These are phyloP conservation scores for Nemophila menziesii DNA, from an alignment of 257 asterid genomes.

Conservation along the genomic window DNA sequence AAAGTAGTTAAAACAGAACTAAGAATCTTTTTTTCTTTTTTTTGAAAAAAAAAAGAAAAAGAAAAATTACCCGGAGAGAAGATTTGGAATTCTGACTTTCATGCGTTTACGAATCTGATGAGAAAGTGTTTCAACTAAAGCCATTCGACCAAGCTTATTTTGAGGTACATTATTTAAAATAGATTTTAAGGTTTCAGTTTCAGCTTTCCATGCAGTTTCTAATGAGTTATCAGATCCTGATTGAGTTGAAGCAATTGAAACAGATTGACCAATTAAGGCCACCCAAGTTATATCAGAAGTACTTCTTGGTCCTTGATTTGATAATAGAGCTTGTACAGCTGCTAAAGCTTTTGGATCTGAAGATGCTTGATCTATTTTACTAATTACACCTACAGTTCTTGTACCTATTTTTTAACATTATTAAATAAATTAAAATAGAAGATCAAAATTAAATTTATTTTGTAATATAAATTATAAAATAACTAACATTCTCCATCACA, in stretches of 20 bases:
- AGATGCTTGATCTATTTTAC: conserved; percentile 85
- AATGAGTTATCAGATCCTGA: conserved; percentile 79
- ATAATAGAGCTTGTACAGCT: conserved; percentile 91
- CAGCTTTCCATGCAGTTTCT: conserved; percentile 96
- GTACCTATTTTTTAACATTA: conserved; percentile 43
- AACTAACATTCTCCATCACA: conserved; percentile 90
- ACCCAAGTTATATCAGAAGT: conserved; percentile 95
- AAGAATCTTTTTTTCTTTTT: conserved; percentile 4
- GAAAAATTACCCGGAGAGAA: conserved; percentile 64
- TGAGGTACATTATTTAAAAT: conserved; percentile 81
- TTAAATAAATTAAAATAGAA: neutral
- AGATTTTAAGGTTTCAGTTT: conserved; percentile 82
- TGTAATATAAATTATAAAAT: conserved; percentile 7
- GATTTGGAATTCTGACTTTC: conserved; percentile 87
- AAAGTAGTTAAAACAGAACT: conserved; percentile 9
- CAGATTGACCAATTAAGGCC: conserved; percentile 97
- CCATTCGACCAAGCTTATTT: conserved; percentile 90
- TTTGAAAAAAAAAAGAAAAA: conserved; percentile 4
- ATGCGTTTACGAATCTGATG: conserved; percentile 83
- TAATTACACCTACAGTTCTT: conserved; percentile 86
- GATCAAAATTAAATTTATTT: neutral
- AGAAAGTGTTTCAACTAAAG: conserved; percentile 87
- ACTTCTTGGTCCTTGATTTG: conserved; percentile 90
- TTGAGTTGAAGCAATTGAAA: conserved; percentile 83
- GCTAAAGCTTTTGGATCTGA: conserved; percentile 83